Evolutionary conservation across 768 basidiomycete genomes (phyloP).

Genomic region (Pholiota molesta): DNA sequence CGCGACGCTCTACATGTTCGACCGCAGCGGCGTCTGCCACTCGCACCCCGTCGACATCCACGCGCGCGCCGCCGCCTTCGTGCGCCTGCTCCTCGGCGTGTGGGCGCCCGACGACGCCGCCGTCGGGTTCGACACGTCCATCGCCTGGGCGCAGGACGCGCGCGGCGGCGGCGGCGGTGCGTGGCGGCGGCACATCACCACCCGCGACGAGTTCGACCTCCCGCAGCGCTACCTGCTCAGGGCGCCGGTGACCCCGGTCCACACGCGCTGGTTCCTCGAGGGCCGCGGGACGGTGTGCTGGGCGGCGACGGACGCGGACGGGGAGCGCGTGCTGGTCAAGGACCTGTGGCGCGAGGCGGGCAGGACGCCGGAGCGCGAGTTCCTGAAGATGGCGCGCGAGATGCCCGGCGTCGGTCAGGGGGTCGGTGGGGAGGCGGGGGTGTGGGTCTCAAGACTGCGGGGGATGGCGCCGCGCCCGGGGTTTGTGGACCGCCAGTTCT

Average conservation of each 20-base stretch:
- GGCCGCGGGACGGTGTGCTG: conserved; percentile 29
- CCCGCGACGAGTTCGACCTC: neutral
- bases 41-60: conserved; percentile 23
- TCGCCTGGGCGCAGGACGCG: conserved; percentile 19
- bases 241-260: conserved; percentile 3
- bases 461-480: neutral
- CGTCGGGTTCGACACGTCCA: conserved; percentile 25
- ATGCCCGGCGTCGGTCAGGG: conserved; percentile 22
- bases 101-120: conserved; percentile 15
- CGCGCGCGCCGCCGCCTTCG: conserved; percentile 14
- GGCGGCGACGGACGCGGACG: conserved; percentile 10
- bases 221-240: neutral
- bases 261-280: conserved; percentile 16
- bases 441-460: conserved; percentile 2
- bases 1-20: conserved; percentile 20
- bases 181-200: conserved; percentile 1
- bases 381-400: conserved; percentile 13
- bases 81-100: conserved; percentile 25
- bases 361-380: conserved; percentile 10
- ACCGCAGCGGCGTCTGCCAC: conserved; percentile 21
- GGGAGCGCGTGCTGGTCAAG: conserved; percentile 20
- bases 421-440: conserved; percentile 8
- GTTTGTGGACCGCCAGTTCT: conserved; percentile 10
- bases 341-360: conserved; percentile 22
- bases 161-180: no score